Percentiles rank a stretch among this genome's conserved stretches.
phyloP scores from a whole-genome alignment of 2,329 filamentous ascomycete genomes.

The Hypoxylon rubiginosum region DNA sequence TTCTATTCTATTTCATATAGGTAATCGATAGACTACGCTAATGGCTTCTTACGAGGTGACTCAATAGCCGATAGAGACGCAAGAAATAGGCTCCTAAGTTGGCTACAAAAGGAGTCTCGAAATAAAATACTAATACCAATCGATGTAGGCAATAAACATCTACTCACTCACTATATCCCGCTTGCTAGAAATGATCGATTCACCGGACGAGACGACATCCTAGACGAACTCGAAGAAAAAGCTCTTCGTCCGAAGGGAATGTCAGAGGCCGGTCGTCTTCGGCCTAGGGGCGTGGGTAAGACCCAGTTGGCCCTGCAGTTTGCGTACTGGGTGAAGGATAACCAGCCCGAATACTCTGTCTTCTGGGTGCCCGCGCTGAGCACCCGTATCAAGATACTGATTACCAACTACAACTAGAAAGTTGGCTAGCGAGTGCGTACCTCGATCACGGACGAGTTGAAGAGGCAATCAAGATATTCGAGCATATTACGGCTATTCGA shows the following conservation, averaged over 20 bases:
- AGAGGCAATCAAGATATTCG: slow-evolving; percentile 44
- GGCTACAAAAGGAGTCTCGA: too few species aligned
- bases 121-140: not conserved
- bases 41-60: not conserved
- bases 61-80: not conserved
- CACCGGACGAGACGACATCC: slow-evolving; percentile 2
- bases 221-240: not conserved
- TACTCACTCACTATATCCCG: not conserved
- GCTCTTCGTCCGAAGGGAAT: not conserved
- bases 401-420: not conserved
- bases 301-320: slow-evolving; percentile 57
- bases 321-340: slow-evolving; percentile 55
- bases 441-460: slow-evolving; percentile 28
- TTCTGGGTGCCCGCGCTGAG: slow-evolving; percentile 61
- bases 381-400: not conserved
- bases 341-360: slow-evolving; percentile 54
- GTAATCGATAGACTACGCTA: not conserved
- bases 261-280: slow-evolving; percentile 43
- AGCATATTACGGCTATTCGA: slow-evolving; percentile 42
- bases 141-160: not conserved
- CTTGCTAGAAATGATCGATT: slow-evolving; percentile 7
- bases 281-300: slow-evolving; percentile 59
- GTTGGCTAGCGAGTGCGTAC: not conserved
- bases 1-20: not conserved
- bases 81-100: not conserved